Conservation (phyloP, 2,329 filamentous ascomycete genomes). For the Apiospora kogelbergensis region DNA sequence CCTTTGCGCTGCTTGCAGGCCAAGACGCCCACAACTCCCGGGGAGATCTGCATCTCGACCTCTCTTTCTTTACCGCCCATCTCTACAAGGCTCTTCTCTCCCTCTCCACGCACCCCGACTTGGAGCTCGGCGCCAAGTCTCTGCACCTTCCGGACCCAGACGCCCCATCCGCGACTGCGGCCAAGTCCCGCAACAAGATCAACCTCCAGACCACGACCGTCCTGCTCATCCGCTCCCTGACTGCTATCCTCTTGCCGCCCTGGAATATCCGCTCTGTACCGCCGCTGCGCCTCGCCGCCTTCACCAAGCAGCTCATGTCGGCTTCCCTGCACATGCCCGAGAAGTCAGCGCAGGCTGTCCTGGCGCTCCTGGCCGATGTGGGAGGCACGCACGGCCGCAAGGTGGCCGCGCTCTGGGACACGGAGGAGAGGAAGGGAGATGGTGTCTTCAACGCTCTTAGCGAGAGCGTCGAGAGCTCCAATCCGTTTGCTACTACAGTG, state of each 20-base stretch:
- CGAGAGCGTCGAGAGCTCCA: slow-evolving; percentile 77
- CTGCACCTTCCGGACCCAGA: slow-evolving; percentile 69
- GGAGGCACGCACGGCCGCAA: slow-evolving; percentile 80
- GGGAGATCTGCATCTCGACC: slow-evolving; percentile 78
- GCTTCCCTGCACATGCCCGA: slow-evolving; percentile 83
- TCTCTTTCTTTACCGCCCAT: slow-evolving; percentile 93
- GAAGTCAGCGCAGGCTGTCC: slow-evolving; percentile 78
- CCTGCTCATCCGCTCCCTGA: slow-evolving; percentile 83
- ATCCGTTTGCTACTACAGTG: slow-evolving; percentile 84
- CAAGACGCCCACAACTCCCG: slow-evolving; percentile 89
- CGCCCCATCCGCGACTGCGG: slow-evolving; percentile 35
- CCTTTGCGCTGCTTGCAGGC: slow-evolving; percentile 91
- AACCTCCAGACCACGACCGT: slow-evolving; percentile 96
- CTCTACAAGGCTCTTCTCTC: slow-evolving; percentile 84
- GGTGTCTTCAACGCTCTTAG: slow-evolving; percentile 77
- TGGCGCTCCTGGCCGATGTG: slow-evolving; percentile 76
- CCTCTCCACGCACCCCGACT: slow-evolving; percentile 77
- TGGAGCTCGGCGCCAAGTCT: slow-evolving; percentile 75
- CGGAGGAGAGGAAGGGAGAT: slow-evolving; percentile 89
- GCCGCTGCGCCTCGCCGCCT: slow-evolving; percentile 83
- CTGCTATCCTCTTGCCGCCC: slow-evolving; percentile 75
- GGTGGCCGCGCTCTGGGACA: slow-evolving; percentile 86
- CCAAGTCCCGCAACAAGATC: slow-evolving; percentile 64
- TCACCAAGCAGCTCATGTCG: slow-evolving; percentile 87
- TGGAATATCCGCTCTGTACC: slow-evolving; percentile 74